Conservation (phyloP, 78 protist species). For the Dictyostelium citrinum region DNA sequence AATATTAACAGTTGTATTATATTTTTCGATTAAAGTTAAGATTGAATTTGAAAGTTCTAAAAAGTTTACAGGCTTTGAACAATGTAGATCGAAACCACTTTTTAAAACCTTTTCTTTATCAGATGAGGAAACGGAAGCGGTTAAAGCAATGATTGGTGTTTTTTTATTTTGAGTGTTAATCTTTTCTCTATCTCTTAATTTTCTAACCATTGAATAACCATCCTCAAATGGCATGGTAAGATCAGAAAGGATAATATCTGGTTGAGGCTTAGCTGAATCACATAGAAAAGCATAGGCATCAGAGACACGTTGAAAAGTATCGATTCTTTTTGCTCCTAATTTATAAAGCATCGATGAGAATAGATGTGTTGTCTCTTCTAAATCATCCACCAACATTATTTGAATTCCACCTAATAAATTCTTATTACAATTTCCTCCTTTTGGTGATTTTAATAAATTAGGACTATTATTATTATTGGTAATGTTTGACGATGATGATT, state of each 20-base stretch:
- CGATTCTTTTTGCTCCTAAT: constrained; percentile 11
- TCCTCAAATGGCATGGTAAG: constrained; percentile 48
- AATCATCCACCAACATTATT: constrained; percentile 37
- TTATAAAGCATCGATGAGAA: constrained; percentile 38
- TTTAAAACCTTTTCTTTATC: constrained; percentile 6
- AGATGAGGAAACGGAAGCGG: constrained; percentile 7
- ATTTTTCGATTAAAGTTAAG: constrained; percentile 1
- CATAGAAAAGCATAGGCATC: neutral
- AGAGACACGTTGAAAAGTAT: neutral
- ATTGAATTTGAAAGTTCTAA: constrained; percentile 29
- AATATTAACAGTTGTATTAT: neutral
- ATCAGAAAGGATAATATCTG: constrained; percentile 43
- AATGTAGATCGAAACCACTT: constrained; percentile 18
- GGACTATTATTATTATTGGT: neutral
- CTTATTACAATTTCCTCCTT: neutral
- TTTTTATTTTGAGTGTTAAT: neutral
- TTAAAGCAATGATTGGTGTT: constrained; percentile 40
- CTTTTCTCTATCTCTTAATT: constrained; percentile 7
- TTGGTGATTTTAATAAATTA: neutral
- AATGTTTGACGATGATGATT: neutral
- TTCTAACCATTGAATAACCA: constrained; percentile 26
- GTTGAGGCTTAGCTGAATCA: neutral
- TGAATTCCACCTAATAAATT: neutral
- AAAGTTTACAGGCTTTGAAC: constrained; percentile 48
- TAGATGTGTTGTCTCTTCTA: constrained; percentile 33